Percentiles rank a stretch among this genome's conserved stretches.
These are phyloP conservation scores for Marchantia paleacea DNA, from an alignment of 225 moss, liverwort and hornwort genomes.

Conservation along the genomic window DNA sequence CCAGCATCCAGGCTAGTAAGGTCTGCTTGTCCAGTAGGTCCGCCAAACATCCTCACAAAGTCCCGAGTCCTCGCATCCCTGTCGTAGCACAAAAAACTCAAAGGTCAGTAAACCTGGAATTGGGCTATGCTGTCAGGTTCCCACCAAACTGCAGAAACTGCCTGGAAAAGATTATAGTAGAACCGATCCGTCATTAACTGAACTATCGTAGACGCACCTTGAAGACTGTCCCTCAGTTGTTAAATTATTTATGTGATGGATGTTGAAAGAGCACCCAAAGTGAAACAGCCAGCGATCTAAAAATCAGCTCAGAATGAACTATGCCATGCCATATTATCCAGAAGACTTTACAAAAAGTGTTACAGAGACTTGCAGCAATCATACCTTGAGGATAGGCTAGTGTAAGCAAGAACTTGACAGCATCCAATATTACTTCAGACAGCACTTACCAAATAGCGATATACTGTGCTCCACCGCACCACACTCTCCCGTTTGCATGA, in stretches of 20 bases:
- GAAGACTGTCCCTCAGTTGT: neutral
- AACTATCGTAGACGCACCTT: neutral
- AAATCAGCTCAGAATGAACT: neutral
- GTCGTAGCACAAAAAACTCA: constrained; percentile 21
- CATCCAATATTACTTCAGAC: neutral
- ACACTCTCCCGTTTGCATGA: constrained; percentile 77
- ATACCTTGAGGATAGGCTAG: neutral
- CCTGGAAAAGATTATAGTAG: neutral
- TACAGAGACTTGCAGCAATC: neutral
- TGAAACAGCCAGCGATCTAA: neutral
- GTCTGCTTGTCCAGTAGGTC: constrained; percentile 45
- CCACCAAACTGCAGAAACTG: neutral
- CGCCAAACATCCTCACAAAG: constrained; percentile 54
- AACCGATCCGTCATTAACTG: neutral
- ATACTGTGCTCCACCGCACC: constrained; percentile 77
- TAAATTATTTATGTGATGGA: neutral
- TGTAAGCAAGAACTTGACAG: neutral
- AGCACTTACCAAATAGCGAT: constrained; percentile 72
- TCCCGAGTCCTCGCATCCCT: constrained; percentile 93
- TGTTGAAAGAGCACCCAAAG: neutral
- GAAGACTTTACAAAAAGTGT: neutral
- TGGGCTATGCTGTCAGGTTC: neutral
- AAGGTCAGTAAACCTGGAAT: neutral
- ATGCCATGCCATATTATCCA: neutral
- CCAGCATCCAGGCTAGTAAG: constrained; percentile 39